These are phyloP conservation scores for Zoysia pacifica DNA, from an alignment of 176 grass and related monocot genomes.

Conservation along the genomic window DNA sequence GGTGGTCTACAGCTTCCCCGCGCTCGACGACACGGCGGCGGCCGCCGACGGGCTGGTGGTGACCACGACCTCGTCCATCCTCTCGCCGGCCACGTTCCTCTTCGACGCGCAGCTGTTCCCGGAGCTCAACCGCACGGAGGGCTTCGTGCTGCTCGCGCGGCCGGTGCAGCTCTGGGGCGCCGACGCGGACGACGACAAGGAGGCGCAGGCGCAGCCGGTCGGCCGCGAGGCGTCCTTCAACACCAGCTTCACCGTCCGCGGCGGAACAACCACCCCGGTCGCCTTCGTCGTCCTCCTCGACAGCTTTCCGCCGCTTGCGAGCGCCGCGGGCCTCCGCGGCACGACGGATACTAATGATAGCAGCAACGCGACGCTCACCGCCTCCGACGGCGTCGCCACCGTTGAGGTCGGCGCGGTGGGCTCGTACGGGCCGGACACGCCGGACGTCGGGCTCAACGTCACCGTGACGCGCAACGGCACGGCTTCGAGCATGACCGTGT, in stretches of 20 bases:
- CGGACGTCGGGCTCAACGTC: not conserved
- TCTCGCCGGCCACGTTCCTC: not conserved
- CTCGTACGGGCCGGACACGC: not conserved
- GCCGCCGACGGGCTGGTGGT: not conserved
- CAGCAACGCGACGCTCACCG: not conserved
- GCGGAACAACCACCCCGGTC: not conserved
- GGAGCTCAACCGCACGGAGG: not conserved
- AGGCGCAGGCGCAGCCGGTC: too few species aligned
- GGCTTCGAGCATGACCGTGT: not conserved
- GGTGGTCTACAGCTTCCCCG: not conserved
- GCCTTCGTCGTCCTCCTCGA: constrained; percentile 20
- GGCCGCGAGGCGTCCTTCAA: constrained; percentile 16
- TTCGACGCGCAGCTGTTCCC: not conserved
- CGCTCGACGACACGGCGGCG: not conserved
- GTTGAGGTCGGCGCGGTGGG: not conserved
- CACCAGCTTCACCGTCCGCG: not conserved
- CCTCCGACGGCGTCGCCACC: not conserved
- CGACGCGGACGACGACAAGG: not conserved
- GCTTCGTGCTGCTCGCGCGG: constrained; percentile 2
- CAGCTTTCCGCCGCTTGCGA: not conserved
- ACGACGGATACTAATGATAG: too few species aligned
- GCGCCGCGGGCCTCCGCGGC: too few species aligned
- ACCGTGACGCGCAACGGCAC: not conserved
- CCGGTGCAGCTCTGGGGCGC: not conserved
- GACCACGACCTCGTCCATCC: not conserved